These are phyloP conservation scores for Corylus americana DNA, from an alignment of 306 rosid genomes.

Conservation along the genomic window DNA sequence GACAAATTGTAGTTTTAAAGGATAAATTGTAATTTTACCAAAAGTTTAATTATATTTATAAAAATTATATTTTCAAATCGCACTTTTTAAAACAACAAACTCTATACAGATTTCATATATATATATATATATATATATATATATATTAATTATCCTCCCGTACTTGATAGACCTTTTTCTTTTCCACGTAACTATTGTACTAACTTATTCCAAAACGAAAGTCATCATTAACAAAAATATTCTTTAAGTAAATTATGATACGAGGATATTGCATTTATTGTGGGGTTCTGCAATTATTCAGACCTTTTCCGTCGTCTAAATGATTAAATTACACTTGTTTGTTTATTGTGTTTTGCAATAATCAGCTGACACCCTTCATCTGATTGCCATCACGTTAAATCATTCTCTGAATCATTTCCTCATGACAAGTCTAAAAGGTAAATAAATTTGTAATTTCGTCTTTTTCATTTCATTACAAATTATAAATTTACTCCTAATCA, in stretches of 20 bases:
- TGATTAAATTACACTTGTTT: slow-evolving; percentile 8
- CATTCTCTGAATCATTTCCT: neutral
- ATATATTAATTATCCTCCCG: too few species aligned
- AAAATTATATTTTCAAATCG: too few species aligned
- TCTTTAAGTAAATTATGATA: neutral
- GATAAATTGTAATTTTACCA: too few species aligned
- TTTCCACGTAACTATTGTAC: neutral
- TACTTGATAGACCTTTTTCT: neutral
- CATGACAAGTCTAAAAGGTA: neutral
- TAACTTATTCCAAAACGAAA: neutral
- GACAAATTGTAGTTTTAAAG: too few species aligned
- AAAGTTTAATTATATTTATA: too few species aligned
- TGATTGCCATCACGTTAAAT: neutral
- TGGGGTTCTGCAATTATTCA: slow-evolving; percentile 19
- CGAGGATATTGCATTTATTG: neutral
- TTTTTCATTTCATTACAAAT: too few species aligned
- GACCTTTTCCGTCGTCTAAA: slow-evolving; percentile 6
- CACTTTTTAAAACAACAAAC: too few species aligned
- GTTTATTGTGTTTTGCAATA: slow-evolving; percentile 31
- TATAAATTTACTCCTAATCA: too few species aligned
- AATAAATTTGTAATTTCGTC: too few species aligned
- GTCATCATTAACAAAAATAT: neutral
- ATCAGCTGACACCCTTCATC: slow-evolving; percentile 20
- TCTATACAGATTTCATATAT: too few species aligned
- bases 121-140: too few species aligned